A percentile compares a stretch with the other conserved stretches of the same genome.
Conservation (phyloP, 306 rosid species). For the Pachyrhizus erosus region DNA sequence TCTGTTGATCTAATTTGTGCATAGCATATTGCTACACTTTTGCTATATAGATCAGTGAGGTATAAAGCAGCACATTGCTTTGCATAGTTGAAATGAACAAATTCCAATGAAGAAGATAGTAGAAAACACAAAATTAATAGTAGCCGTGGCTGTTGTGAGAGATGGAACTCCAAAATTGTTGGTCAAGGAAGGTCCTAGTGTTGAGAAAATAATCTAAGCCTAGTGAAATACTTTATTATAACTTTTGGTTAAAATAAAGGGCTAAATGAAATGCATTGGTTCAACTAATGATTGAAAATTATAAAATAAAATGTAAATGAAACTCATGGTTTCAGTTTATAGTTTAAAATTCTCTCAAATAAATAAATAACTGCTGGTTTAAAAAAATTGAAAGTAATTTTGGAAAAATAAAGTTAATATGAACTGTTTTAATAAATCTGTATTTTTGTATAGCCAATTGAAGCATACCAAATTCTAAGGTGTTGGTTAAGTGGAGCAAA, state of each 20-base stretch:
- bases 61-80: not conserved
- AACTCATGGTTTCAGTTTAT: not conserved
- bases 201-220: not conserved
- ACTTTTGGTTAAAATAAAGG: not conserved
- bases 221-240: not conserved
- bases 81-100: not conserved
- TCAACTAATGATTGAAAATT: not conserved
- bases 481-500: not conserved
- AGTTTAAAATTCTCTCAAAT: not conserved
- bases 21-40: not conserved
- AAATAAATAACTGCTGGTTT: not conserved
- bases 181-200: not conserved
- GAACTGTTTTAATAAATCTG: not conserved
- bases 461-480: not conserved
- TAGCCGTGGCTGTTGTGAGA: not conserved
- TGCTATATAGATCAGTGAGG: not conserved
- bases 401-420: not conserved
- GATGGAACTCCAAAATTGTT: not conserved
- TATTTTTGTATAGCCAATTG: not conserved
- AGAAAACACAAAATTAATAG: too few relatives aligned
- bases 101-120: too few relatives aligned
- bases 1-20: not conserved
- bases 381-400: not conserved
- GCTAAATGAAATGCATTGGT: not conserved
- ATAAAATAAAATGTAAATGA: not conserved